Percentiles rank a stretch among this genome's conserved stretches.
These are phyloP conservation scores for Cyberlindnera sargentensis DNA, from an alignment of 805 yeast genomes.

Conservation along the genomic window DNA sequence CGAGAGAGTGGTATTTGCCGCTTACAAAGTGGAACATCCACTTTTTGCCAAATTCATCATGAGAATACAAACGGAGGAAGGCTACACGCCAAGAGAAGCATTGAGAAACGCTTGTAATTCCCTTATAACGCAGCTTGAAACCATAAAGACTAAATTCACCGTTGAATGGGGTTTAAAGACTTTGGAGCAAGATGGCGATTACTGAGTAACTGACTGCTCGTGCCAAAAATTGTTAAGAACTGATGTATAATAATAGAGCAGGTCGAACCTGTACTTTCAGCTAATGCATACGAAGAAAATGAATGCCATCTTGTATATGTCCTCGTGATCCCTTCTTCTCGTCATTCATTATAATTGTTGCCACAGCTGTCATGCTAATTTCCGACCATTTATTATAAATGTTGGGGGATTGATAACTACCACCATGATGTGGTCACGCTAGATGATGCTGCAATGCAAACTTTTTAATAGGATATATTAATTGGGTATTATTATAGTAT, in stretches of 20 bases:
- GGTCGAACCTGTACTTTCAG: not conserved
- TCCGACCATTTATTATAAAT: too few species aligned
- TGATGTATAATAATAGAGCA: not conserved
- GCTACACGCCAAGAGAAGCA: conserved; percentile 86
- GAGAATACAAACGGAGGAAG: conserved; percentile 95
- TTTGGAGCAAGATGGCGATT: conserved; percentile 3
- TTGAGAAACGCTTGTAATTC: conserved; percentile 83
- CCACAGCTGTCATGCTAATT: too few species aligned
- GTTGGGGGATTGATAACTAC: too few species aligned
- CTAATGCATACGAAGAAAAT: not conserved
- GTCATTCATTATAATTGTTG: too few species aligned
- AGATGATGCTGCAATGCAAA: too few species aligned
- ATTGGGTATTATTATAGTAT: not conserved
- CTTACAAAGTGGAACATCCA: conserved; percentile 97
- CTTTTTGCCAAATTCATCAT: conserved; percentile 89
- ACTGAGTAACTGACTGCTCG: not conserved
- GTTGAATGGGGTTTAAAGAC: conserved; percentile 77
- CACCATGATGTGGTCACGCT: too few species aligned
- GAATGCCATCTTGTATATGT: not conserved
- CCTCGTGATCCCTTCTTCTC: too few species aligned
- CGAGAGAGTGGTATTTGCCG: conserved; percentile 88
- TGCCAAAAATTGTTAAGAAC: too few species aligned
- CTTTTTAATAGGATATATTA: too few species aligned
- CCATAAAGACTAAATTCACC: conserved; percentile 69
- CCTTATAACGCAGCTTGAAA: conserved; percentile 71